Evolutionary conservation across 345 rosid species (phyloP), one percentile per base, ranked within the genome.

Genomic region (Theobroma cacao): DNA sequence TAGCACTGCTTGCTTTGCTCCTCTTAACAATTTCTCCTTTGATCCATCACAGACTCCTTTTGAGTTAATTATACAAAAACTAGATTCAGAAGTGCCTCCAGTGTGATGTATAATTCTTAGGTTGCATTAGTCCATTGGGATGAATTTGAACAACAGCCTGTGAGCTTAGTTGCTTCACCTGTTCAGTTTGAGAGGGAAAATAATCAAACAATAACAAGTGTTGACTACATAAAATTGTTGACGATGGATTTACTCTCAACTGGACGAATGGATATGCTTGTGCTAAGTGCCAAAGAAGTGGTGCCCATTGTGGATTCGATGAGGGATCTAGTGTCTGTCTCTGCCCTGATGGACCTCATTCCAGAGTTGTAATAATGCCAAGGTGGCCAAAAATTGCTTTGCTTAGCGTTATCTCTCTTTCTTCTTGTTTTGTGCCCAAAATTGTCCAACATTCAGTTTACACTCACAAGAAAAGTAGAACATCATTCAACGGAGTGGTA

Each of bases 81-180:
- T n/a, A n/a, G 30, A 10, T n/a, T 55, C 60, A 55, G 22, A 55
- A 8, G 60, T 9, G 22, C 56, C 9, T 50, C 30, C 10, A n/a
- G 60, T 50, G 56, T 22, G 8, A 17, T 18, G 8, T 6, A n/a
- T 55, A 55, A 7, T 14, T 62, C 47, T 64, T 5, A 10, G 55
- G 63, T 79, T n/a, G 85, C 59, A 12, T 77, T 80, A 76, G 82
- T 61, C 2, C 78, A 80, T 55, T 10, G 73, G 34, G 78, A 76
- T 7, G 73, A 63, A 72, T 18, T 55, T 26, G 24, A 7, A 55
- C 50, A 17, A 17, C 7, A 50, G 55, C n/a, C n/a, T 50, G n/a
- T 9, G 55, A 50, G 8, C n/a, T 53, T n/a, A 48, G 20, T 53
- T 53, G 26, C 58, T 20, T 53, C 17, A 7, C 22, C 56, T 50